Percentiles rank a stretch among this genome's conserved stretches.
Evolutionary conservation across 2,329 filamentous ascomycete genomes (phyloP).

Genomic region (Ceratocystis cubensis): DNA sequence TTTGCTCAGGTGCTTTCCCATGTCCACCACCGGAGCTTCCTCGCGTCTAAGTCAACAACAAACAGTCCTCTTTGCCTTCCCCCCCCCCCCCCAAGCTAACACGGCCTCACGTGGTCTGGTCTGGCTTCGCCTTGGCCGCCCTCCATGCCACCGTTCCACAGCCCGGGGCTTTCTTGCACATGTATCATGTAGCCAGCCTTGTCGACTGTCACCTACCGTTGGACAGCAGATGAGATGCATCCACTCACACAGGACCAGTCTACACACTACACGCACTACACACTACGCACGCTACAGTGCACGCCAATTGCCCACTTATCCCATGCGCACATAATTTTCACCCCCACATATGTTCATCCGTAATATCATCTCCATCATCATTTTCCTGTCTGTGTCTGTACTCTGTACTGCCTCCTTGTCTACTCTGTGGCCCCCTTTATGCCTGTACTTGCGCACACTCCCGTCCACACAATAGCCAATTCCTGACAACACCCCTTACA

Average conservation of each 20-base stretch:
- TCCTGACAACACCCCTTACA: too few relatives aligned
- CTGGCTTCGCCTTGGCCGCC: not conserved
- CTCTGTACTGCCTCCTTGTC: too few relatives aligned
- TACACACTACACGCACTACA: not conserved
- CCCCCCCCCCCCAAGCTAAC: not conserved
- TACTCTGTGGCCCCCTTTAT: too few relatives aligned
- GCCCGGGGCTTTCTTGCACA: not conserved
- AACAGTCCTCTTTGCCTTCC: not conserved
- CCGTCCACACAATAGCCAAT: too few relatives aligned
- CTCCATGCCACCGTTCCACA: not conserved
- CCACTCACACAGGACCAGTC: not conserved
- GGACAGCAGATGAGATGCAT: not conserved
- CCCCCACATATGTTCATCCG: too few relatives aligned
- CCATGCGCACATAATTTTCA: not conserved
- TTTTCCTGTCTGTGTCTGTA: too few relatives aligned
- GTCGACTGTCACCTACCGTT: not conserved
- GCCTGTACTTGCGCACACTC: too few relatives aligned
- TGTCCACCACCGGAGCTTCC: not conserved
- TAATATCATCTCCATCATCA: too few relatives aligned
- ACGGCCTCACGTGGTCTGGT: not conserved
- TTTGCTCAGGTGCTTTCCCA: not conserved
- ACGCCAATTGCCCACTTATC: not conserved
- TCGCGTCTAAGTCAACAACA: not conserved
- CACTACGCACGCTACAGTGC: not conserved
- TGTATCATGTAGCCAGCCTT: conserved; percentile 9